Evolutionary conservation across 176 grass and related monocot species (phyloP), one percentile per base, ranked within the genome.

Genomic region (Oryza glumipatula): DNA sequence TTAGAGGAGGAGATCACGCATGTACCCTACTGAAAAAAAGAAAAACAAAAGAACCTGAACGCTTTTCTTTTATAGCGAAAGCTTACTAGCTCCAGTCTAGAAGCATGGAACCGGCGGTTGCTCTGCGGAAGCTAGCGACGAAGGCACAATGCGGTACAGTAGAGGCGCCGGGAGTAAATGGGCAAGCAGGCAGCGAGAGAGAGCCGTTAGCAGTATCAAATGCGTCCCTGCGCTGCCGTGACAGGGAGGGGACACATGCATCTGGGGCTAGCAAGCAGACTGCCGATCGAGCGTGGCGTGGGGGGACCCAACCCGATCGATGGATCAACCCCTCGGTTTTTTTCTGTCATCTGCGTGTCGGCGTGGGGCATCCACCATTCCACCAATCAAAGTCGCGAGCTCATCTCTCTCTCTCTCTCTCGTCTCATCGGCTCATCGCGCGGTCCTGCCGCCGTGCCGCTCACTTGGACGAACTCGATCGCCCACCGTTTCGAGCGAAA

Each of bases 401-500:
- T 21, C 33, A 35, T 35, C 52, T 6, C 52, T 56, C 52, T 56
- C 28, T 28, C 28, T 28, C 26, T 26, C 26, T 26, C 26, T 26
- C 26, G 26, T 26, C 26, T 26, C 26, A 26, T 26, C 52, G 17
- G 1, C 52, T 56, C 35, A 17, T 17, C 64, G 10, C 48, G 48
- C 48, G 14, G 47, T 49, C 12, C 43, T n/a, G 47, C 28, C 35
- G 4, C 49, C 32, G 3, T 14, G 39, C 41, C 70, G n/a, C 44
- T 74, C 39, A 21, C 4, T 12, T 51, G 13, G 26, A 7, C 45
- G 43, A 13, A 41, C 39, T 26, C 26, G 26, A 26, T 72, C 71
- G 58, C 58, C 60, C 75, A 74, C 46, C 70, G 87, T 28, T 70
- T 80, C 47, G 49, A 71, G 70, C 11, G n/a, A 36, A 24, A 45